Base-by-base conservation (phyloP, 2,329 filamentous ascomycete genomes). In the Aulographum hederae region DNA sequence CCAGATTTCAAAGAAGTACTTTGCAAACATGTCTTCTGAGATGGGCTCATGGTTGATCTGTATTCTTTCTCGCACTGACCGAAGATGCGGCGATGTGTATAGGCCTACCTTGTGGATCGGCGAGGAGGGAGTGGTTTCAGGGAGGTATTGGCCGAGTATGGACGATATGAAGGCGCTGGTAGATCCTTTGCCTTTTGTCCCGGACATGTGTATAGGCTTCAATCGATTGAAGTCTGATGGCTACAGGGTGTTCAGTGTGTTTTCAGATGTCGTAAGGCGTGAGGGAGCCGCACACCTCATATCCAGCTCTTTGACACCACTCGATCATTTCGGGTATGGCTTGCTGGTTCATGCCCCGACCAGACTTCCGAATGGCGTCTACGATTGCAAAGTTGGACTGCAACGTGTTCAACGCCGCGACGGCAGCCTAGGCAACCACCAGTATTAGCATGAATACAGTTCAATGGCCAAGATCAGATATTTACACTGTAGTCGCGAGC, bases 131-230 rank as follows among this genome's bases (percentile, higher is more conserved):
- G 43, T 41, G 15, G 45, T 38, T 34, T 52, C 35, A 44, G 58
- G 44, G 2, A 60, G 51, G 46, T 76, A 75, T 42, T 75, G 68
- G 3, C 63, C 57, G n/a, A 93, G 61, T 39, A 92, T 79, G 2
- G 74, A 74, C 11, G 82, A 81, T 14, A 82, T 68, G 50, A 85
- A 86, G 6, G 85, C 78, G 40, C 78, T 81, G 1, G 82, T 84
- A 2, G 80, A 89, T 26, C 85, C 85, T 52, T 94, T 95, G 37
- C 86, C 86, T 52, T 94, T 95, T 4, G 85, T 94, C 10, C 86
- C 86, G 1, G 86, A 80, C 28, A 95, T 73, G 49, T 95, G 86
- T 37, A 95, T 71, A 41, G 65, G 57, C 36, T 67, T 74, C 38
- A 77, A 46, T 6, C 47, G 54, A 39, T 73, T 58, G 41, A 77